Base-by-base conservation (phyloP, 176 grass and related monocot species). In the Carex pumila region DNA sequence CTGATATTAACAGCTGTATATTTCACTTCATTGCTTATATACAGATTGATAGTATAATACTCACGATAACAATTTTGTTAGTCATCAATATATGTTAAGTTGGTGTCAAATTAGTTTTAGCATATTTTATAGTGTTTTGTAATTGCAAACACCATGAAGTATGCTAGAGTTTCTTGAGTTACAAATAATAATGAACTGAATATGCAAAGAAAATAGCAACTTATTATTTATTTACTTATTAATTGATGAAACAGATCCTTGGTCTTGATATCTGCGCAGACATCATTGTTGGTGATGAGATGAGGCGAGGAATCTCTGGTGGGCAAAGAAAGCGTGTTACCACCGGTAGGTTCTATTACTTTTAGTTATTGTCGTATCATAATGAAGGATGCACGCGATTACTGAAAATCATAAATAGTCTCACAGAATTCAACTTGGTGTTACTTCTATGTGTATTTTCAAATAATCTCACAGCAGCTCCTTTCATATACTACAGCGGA, bases 231-330 rank as follows among this genome's bases (percentile, higher is more conserved):
- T 61, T 13, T 80, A 80, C 50, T 71, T 85, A 82, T 17, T 75
- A 74, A 79, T 63, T 32, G 50, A 19, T 7, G 45, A 5, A 54
- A 58, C 88, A 94, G 92, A 82, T 87, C 2, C 89, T 91, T 71
- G 92, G 92, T 59, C 75, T 94, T 66, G 89, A 91, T 37, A 86
- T 86, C 71, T 94, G 92, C 15, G 85, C 89, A 65, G 85, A 94
- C 81, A 94, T 85, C 78, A 84, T 91, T 82, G 92, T 94, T 71
- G 92, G 92, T 50, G 89, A 86, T 89, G 74, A 89, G 62, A 91
- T 94, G 92, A 88, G 81, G 87, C 87, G 92, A 73, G 92, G 92
- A 64, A 94, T 94, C 70, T 94, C 92, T 71, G 92, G 92, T 9
- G 92, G 92, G 30, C 81, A 93, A 83, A 93, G 88, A 65, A 93